phyloP scores from a whole-genome alignment of 306 rosid genomes.

The Gillenia trifoliata region DNA sequence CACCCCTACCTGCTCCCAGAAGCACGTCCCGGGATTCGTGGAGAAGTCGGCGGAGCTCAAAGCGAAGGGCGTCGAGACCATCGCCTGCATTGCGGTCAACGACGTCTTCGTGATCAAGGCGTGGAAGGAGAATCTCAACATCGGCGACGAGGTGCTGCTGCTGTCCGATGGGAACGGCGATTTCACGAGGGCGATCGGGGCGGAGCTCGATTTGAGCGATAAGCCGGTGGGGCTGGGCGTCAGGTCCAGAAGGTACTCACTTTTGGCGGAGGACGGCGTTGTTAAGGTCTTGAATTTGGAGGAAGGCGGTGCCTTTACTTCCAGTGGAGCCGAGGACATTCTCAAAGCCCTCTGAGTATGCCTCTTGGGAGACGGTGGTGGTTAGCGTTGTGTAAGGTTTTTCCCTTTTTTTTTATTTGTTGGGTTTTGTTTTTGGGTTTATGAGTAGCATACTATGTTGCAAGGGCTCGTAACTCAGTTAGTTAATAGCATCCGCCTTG shows the following conservation, averaged over 20 bases:
- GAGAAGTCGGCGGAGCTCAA: constrained; percentile 71
- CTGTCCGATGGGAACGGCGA: constrained; percentile 80
- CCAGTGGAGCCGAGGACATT: constrained; percentile 78
- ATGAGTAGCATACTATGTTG: not conserved
- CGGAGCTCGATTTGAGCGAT: constrained; percentile 83
- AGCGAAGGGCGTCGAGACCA: constrained; percentile 71
- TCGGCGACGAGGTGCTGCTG: constrained; percentile 65
- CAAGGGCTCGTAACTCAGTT: too few species aligned
- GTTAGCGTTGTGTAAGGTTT: not conserved
- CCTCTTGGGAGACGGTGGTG: not conserved
- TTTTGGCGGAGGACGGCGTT: constrained; percentile 85
- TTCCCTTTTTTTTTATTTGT: not conserved
- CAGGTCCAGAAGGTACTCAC: constrained; percentile 81
- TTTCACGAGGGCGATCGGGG: constrained; percentile 78
- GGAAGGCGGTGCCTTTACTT: constrained; percentile 95
- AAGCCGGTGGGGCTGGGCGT: constrained; percentile 91
- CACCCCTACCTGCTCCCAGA: constrained; percentile 97
- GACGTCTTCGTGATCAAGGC: constrained; percentile 90
- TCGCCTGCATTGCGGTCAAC: constrained; percentile 88
- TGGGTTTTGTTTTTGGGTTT: not conserved
- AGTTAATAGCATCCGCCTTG: not conserved
- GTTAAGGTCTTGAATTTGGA: constrained; percentile 91
- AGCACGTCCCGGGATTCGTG: constrained; percentile 90
- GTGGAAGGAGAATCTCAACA: constrained; percentile 73
- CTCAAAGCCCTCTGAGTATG: constrained; percentile 52